phyloP scores from a whole-genome alignment of 805 yeast genomes.

The Saturnispora galanensis region DNA sequence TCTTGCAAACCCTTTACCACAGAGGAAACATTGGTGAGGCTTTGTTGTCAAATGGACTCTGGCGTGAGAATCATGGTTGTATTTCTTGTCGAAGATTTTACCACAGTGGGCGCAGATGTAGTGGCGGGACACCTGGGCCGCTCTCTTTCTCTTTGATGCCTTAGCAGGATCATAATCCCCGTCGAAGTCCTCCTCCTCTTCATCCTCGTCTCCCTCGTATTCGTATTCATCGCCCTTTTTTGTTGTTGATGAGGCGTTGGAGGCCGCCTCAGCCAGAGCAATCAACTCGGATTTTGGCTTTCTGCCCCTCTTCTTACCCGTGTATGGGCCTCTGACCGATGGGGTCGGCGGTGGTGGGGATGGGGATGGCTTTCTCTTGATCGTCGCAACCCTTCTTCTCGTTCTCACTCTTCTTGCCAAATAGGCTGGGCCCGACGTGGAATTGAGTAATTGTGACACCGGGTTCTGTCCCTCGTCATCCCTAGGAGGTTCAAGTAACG shows the following conservation, averaged over 20 bases:
- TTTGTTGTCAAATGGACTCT: constrained; percentile 11
- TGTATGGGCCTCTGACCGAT: constrained; percentile 3
- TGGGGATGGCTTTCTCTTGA: constrained; percentile 3
- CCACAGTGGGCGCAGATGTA: constrained; percentile 12
- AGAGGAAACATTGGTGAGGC: constrained; percentile 12
- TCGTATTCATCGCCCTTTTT: not conserved
- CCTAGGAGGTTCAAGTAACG: constrained; percentile 8
- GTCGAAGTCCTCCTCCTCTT: not conserved
- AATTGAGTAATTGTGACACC: constrained; percentile 4
- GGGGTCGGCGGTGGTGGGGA: constrained; percentile 1
- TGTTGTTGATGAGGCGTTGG: not conserved
- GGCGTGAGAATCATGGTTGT: constrained; percentile 14
- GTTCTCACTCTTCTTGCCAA: constrained; percentile 6
- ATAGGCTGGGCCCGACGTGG: constrained; percentile 7
- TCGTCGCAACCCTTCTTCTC: constrained; percentile 7
- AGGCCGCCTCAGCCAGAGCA: constrained; percentile 9
- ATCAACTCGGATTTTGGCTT: constrained; percentile 8
- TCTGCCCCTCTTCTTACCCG: constrained; percentile 9
- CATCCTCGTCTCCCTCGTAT: not conserved
- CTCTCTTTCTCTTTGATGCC: not conserved
- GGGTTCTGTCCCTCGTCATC: constrained; percentile 5
- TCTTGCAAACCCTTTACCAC: constrained; percentile 13
- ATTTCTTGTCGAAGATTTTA: constrained; percentile 12
- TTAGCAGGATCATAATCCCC: constrained; percentile 5
- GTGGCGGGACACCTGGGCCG: constrained; percentile 2